Evolutionary conservation across 441 rosid genomes (phyloP).

Genomic region (Populus hybrid): DNA sequence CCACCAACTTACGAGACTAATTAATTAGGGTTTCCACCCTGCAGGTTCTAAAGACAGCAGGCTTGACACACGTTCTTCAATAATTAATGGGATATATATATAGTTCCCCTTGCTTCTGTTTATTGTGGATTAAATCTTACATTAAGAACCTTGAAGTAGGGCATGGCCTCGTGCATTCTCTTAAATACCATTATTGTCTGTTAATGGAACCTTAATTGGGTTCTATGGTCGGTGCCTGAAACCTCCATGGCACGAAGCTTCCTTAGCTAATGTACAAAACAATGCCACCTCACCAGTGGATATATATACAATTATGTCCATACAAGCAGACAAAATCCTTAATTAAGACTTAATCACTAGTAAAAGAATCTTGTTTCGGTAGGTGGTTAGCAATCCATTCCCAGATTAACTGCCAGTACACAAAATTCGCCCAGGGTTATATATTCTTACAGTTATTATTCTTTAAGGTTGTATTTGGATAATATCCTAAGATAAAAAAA

Average conservation of each 20-base stretch:
- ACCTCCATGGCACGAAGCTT: constrained; percentile 37
- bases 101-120: constrained; percentile 1
- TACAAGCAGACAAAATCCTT: background rate
- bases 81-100: constrained; percentile 18
- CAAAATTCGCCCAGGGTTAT: no score
- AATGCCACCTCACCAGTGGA: background rate
- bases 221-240: constrained; percentile 40
- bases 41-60: constrained; percentile 34
- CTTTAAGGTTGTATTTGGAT: no score
- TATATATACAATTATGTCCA: background rate
- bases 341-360: background rate
- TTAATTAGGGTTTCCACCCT: constrained; percentile 21
- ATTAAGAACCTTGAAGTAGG: constrained; percentile 30
- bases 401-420: background rate
- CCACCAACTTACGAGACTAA: background rate
- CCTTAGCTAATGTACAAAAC: constrained; percentile 8
- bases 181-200: constrained; percentile 2
- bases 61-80: constrained; percentile 45
- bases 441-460: no score
- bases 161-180: constrained; percentile 28
- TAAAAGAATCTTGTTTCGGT: background rate
- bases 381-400: background rate
- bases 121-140: constrained; percentile 29
- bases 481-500: no score
- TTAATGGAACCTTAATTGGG: background rate